phyloP scores from a whole-genome alignment of 345 rosid species.

The Turritis glabra region DNA sequence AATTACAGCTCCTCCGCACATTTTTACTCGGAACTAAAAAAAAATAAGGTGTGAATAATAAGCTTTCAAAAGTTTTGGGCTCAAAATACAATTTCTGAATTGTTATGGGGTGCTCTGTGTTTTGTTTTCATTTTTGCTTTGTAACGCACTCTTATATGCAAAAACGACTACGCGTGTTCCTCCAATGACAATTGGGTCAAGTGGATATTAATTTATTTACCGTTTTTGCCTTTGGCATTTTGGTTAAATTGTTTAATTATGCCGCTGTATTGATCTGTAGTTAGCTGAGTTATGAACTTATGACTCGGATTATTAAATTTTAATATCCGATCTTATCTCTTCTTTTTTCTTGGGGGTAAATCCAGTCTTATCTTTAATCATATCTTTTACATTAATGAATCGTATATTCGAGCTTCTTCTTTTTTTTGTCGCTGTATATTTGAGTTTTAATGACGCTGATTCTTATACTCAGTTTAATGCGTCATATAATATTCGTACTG shows the following conservation, averaged over 20 bases:
- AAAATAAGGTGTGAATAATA: neutral
- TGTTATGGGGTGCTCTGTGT: neutral
- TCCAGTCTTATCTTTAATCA: neutral
- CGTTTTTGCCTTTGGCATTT: neutral
- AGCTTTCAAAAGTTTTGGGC: neutral
- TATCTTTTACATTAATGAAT: neutral
- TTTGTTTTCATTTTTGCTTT: neutral
- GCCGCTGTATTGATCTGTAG: neutral
- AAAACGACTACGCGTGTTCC: neutral
- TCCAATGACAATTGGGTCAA: slow-evolving; percentile 7
- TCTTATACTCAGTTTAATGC: neutral
- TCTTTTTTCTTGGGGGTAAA: neutral
- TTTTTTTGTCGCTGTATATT: neutral
- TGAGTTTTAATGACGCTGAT: neutral
- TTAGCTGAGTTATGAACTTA: neutral
- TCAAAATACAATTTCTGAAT: neutral
- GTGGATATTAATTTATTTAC: slow-evolving; percentile 15
- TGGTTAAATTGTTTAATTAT: neutral
- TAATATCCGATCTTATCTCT: slow-evolving; percentile 18
- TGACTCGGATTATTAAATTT: neutral
- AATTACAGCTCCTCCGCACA: slow-evolving; percentile 84
- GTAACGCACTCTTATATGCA: neutral
- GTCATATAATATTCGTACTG: neutral
- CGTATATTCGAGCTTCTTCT: neutral
- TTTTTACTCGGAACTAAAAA: slow-evolving; percentile 17